Evolutionary conservation across 345 rosid species (phyloP), one percentile per base, ranked within the genome.

Genomic region (Triadica sebifera): DNA sequence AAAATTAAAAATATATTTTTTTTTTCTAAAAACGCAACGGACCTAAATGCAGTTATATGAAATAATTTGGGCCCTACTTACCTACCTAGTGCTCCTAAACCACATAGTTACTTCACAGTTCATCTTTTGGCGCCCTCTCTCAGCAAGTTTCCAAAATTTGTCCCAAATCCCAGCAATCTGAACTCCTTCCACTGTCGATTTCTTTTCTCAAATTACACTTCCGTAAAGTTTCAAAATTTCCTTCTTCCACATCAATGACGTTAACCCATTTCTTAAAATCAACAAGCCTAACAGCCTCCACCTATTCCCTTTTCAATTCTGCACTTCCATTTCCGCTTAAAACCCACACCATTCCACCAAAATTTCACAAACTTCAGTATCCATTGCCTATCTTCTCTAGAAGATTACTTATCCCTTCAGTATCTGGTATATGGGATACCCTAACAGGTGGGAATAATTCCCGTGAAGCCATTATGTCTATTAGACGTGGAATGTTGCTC

Each of bases 381-480:
- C 63, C 81, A 58, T 67, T 75, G 19, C 86, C 83, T 12, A 67
- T 81, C 17, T 60, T 88, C 60, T 82, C 93, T 24, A 81, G 96
- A 67, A 88, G 98, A 79, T 20, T 86, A 74, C 78, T 90, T 77
- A 74, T 92, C 50, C 89, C 97, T 46, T 87, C 93, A 1, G 98
- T 89, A 46, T 88, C 97, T 53, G 85, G 90, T 12, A 81, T 92
- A 58, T 94, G 97, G 98, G 90, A 86, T 69, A 93, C 98, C 15
- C 75, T 94, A 34, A 92, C 96, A 0, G 94, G 97, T 4, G 91
- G 90, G 57, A 82, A 78, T 29, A 80, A 84, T 67, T 64, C 85
- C 6, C 88, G 90, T 41, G 94, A 90, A 22, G 92, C 97, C n/a
- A 80, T 81, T 13, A 51, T 83, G 43, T 89, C 93, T 8, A 46